Evolutionary conservation across 495 filamentous ascomycete species (phyloP).

Genomic region (Neohortaea acidophila): DNA sequence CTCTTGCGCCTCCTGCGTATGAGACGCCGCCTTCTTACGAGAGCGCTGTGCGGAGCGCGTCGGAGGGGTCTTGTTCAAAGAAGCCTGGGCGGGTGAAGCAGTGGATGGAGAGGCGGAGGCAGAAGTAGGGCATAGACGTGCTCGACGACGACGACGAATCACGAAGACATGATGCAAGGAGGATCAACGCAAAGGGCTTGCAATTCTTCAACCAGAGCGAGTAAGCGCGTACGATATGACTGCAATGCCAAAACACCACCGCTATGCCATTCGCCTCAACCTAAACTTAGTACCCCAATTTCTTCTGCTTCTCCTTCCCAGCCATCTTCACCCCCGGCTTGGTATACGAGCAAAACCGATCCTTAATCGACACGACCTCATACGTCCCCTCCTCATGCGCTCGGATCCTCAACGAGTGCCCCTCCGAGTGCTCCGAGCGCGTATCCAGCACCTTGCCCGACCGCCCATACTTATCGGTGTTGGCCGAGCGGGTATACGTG

Average conservation of each 20-base stretch:
- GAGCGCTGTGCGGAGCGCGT: too few relatives aligned
- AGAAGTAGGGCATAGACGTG: too few relatives aligned
- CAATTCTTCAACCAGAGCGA: too few relatives aligned
- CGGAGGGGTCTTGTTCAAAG: too few relatives aligned
- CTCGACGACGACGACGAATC: too few relatives aligned
- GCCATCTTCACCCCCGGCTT: slow-evolving; percentile 23
- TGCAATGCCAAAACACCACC: slow-evolving; percentile 2
- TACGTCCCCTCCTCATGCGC: slow-evolving; percentile 91
- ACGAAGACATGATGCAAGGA: too few relatives aligned
- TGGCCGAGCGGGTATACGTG: slow-evolving; percentile 83
- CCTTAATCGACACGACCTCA: slow-evolving; percentile 89
- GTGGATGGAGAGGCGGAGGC: too few relatives aligned
- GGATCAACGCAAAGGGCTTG: too few relatives aligned
- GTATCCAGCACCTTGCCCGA: slow-evolving; percentile 65
- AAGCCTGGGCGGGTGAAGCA: too few relatives aligned
- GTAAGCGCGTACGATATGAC: too few relatives aligned
- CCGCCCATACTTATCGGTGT: slow-evolving; percentile 54
- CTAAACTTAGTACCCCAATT: slow-evolving; percentile 1
- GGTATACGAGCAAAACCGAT: slow-evolving; percentile 74
- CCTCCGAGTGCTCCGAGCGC: slow-evolving; percentile 66
- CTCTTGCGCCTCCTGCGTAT: background rate
- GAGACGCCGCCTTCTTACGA: too few relatives aligned
- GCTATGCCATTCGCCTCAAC: slow-evolving; percentile 1
- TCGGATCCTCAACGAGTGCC: slow-evolving; percentile 60
- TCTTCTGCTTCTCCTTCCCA: slow-evolving; percentile 5